Base-by-base conservation (phyloP, 2,329 filamentous ascomycete species). In the Colletotrichum sp. region DNA sequence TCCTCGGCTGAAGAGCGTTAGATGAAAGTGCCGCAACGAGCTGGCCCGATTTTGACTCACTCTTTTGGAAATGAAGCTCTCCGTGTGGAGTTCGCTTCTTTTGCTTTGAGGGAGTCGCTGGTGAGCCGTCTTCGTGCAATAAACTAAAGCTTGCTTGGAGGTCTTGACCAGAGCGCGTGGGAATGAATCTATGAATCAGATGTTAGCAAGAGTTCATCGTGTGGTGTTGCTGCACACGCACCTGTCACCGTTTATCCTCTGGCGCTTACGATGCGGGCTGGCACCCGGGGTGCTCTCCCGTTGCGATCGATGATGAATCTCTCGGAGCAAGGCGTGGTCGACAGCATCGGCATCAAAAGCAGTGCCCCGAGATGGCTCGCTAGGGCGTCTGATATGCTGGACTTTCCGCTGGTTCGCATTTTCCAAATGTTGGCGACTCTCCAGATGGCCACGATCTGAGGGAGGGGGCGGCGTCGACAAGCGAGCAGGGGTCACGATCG, bases 61-160 rank as follows among this genome's bases (percentile, higher is more conserved):
- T 97, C 85, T 93, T 96, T 84, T 99, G 97, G 79, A 98, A 98
- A 84, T 99, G 94, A 78, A 98, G 90, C 84, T 98, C 97, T 69
- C 95, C 95, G 82, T 98, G 95, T 12, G 95, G 95, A 26, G 94
- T 94, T 59, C 96, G 94, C 87, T 95, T 96, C 86, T 95, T 95
- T 75, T 94, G 91, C 83, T 93, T 95, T 6, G 96, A 96, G 1
- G 96, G 95, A 2, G 96, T 98, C 15, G 96, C 95, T 24, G 97
- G 97, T 24, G 96, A 98, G 52, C 94, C 96, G 83, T 98, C 96
- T 78, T 98, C 96, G 82, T 98, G 95, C 32, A 99, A 89, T 71
- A 99, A 88, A 83, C 93, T 98, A 86, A 97, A 99, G 84, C 96
- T 98, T 69, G 96, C 96, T 83, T 96, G 95, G 28, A 99, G 88